These are phyloP conservation scores for Lactifluus hygrophoroides DNA, from an alignment of 768 basidiomycete genomes.

Conservation along the genomic window DNA sequence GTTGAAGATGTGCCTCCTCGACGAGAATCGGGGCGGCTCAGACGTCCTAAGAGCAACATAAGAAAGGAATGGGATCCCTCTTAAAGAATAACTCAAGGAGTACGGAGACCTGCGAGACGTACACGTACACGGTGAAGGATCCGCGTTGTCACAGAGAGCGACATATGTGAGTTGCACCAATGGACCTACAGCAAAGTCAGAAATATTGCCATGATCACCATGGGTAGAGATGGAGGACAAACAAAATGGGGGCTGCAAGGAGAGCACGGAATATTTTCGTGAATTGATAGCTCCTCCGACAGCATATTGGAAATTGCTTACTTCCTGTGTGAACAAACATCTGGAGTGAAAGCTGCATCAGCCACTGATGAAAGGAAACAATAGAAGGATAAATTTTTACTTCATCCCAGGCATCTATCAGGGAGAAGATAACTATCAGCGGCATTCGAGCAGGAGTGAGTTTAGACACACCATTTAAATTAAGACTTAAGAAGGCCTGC, in stretches of 20 bases:
- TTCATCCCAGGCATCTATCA: constrained; percentile 7
- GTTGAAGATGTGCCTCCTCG: background rate
- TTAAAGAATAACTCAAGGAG: background rate
- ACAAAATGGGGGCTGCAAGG: no score
- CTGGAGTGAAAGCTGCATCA: background rate
- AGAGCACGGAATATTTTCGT: background rate
- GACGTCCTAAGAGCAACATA: background rate
- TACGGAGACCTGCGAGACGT: background rate
- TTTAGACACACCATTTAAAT: constrained; percentile 3
- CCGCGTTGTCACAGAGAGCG: background rate
- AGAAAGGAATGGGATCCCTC: background rate
- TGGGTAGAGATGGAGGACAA: no score
- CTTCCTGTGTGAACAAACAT: background rate
- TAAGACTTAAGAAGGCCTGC: constrained; percentile 3
- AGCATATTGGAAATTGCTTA: background rate
- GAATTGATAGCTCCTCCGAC: background rate
- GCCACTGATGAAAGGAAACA: background rate
- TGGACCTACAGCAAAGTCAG: background rate
- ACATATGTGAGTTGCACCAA: constrained; percentile 8
- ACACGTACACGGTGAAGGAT: constrained; percentile 4
- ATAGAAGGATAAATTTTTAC: background rate
- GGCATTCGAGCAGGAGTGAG: background rate
- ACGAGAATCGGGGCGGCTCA: background rate
- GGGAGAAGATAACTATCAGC: background rate
- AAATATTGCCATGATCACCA: background rate